phyloP scores from a whole-genome alignment of 208 protist genomes.

The Herpetomonas samuelpessoai region DNA sequence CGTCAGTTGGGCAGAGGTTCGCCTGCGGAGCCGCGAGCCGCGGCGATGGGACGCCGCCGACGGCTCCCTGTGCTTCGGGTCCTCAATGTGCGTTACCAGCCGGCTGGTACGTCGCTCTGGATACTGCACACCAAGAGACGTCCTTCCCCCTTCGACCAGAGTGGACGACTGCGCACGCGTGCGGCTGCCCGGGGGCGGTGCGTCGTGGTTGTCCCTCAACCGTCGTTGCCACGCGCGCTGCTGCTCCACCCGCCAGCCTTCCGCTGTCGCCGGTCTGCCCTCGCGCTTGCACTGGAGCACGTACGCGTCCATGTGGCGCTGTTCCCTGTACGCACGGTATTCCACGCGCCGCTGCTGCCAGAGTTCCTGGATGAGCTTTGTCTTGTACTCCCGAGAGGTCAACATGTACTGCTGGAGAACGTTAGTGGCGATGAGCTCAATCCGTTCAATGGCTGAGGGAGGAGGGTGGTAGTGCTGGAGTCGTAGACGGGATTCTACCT shows the following conservation, averaged over 20 bases:
- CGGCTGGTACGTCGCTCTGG: too few species aligned
- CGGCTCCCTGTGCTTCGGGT: too few species aligned
- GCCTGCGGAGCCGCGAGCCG: too few species aligned
- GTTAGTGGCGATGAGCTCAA: constrained; percentile 63
- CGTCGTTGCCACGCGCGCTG: background rate
- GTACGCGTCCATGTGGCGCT: constrained; percentile 27
- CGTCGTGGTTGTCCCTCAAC: background rate
- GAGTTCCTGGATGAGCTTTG: constrained; percentile 53
- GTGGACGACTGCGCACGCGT: background rate
- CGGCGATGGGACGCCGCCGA: background rate
- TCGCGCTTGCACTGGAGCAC: constrained; percentile 2
- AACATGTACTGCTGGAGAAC: constrained; percentile 82
- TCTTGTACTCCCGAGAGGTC: constrained; percentile 69
- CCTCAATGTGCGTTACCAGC: too few species aligned
- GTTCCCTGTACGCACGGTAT: constrained; percentile 41
- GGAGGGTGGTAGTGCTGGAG: constrained; percentile 54
- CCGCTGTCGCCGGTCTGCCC: background rate
- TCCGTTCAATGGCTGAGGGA: constrained; percentile 41
- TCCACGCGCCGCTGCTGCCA: constrained; percentile 33
- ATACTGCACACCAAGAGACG: background rate
- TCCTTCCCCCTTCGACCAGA: background rate
- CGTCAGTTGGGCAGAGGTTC: background rate
- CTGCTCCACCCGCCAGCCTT: background rate
- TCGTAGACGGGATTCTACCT: constrained; percentile 56
- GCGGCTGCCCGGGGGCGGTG: background rate